These are phyloP conservation scores for Teunomyces pallodes DNA, from an alignment of 805 yeast genomes.

Conservation along the genomic window DNA sequence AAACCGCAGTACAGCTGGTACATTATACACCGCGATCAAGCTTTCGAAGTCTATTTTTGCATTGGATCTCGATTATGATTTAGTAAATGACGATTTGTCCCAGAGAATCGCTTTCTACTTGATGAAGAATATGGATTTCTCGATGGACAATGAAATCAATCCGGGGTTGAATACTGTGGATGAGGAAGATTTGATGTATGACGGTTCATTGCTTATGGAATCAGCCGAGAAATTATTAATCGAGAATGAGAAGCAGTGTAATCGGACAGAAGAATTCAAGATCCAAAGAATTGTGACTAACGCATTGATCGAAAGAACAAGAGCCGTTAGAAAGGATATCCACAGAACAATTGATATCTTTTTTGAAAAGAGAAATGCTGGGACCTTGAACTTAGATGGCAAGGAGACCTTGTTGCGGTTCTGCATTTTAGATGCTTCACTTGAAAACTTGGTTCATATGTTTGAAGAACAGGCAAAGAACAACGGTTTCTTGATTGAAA, in stretches of 20 bases:
- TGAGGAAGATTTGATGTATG: conserved; percentile 67
- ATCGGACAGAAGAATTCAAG: conserved; percentile 33
- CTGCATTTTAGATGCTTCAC: conserved; percentile 52
- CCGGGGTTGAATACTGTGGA: conserved; percentile 64
- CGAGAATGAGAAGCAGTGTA: conserved; percentile 14
- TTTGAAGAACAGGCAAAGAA: conserved; percentile 42
- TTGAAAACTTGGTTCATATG: conserved; percentile 51
- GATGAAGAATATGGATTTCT: conserved; percentile 55
- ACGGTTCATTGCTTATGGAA: conserved; percentile 71
- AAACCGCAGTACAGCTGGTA: conserved; percentile 42
- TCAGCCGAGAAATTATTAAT: conserved; percentile 66
- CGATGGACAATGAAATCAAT: conserved; percentile 51
- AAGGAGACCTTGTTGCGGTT: conserved; percentile 53
- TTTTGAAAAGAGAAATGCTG: conserved; percentile 45
- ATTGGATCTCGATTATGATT: conserved; percentile 53
- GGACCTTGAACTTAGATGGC: conserved; percentile 50
- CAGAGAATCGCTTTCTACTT: conserved; percentile 55
- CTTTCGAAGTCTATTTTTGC: conserved; percentile 45
- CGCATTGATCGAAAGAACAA: conserved; percentile 51
- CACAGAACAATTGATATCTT: conserved; percentile 51
- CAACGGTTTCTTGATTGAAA: conserved; percentile 12
- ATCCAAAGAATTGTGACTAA: conserved; percentile 45
- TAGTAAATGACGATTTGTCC: conserved; percentile 48
- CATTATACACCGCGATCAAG: conserved; percentile 51
- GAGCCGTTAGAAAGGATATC: conserved; percentile 48